Conservation (phyloP, 2,329 filamentous ascomycete species). For the Xylariaceae sp. region DNA sequence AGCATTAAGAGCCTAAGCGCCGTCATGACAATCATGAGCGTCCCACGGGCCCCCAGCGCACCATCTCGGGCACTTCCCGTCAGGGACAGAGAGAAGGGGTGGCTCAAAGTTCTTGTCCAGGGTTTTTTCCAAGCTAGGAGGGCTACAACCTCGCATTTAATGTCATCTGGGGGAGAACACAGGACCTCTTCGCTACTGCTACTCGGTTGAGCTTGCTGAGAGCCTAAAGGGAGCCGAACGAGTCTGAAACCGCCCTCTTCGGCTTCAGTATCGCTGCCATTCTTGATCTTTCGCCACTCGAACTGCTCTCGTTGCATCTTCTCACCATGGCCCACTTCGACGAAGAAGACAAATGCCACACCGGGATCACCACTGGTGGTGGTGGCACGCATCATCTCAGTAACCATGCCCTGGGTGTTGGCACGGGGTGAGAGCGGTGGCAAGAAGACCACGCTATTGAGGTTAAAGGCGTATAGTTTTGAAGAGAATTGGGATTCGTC, state of each 20-base stretch:
- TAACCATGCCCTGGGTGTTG: neutral
- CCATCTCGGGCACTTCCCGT: slow-evolving; percentile 1
- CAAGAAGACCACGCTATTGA: slow-evolving; percentile 10
- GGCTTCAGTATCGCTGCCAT: slow-evolving; percentile 6
- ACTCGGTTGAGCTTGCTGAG: neutral
- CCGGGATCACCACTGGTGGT: slow-evolving; percentile 5
- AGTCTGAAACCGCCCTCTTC: slow-evolving; percentile 18
- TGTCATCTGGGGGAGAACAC: neutral
- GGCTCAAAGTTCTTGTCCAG: slow-evolving; percentile 15
- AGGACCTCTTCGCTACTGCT: slow-evolving; percentile 2
- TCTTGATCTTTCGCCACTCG: slow-evolving; percentile 24
- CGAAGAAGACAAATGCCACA: slow-evolving; percentile 15
- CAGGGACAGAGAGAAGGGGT: slow-evolving; percentile 12
- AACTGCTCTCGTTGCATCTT: slow-evolving; percentile 18
- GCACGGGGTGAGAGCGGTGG: neutral
- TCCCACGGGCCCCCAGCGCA: slow-evolving; percentile 12
- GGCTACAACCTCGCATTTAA: too few species aligned
- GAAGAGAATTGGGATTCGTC: slow-evolving; percentile 8
- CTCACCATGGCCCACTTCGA: slow-evolving; percentile 13
- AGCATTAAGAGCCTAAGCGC: slow-evolving; percentile 14
- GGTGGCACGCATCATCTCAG: slow-evolving; percentile 15
- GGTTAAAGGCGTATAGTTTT: neutral
- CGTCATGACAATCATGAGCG: slow-evolving; percentile 14
- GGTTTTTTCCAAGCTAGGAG: neutral
- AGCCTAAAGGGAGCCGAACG: neutral